Base-by-base conservation (phyloP, 306 rosid species). In the Morella rubra region DNA sequence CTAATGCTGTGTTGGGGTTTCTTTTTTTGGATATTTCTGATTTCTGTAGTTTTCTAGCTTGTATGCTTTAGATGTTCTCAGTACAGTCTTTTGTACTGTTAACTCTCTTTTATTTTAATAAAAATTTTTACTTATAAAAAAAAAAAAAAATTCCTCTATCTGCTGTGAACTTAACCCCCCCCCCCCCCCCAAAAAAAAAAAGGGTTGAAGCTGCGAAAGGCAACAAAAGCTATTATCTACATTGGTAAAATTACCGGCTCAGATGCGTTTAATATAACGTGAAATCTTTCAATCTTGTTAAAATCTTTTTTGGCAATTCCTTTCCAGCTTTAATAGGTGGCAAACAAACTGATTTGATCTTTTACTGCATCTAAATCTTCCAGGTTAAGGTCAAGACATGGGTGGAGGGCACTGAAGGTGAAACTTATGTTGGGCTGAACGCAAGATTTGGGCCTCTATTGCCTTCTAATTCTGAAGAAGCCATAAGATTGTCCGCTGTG, bases 311-410 rank as follows among this genome's bases (percentile, higher is more conserved):
- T 61, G 19, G 32, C 6, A 12, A 0, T 37, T 7, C 13, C 11
- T 27, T 24, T 14, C 5, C 20, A 58, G 12, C 40, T 15, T 10
- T 6, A 58, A 19, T 37, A 42, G 11, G 16, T 71, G 7, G 73
- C 44, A 65, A 22, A 42, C 4, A 44, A 4, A 7, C 24, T 73
- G 14, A 12, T 19, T 6, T 50, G 22, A 19, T 45, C 44, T 68
- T 46, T 68, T 66, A 7, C 65, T 20, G 70, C 53, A 14, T 45
- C 59, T 72, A 51, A 16, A 64, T 73, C 52, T 56, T 83, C 71
- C 82, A 96, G 99, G 83, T 89, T 24, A 92, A 88, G 89, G 90
- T 91, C 71, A 74, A 79, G 81, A 81, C 13, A 47, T 96, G 97
- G 97, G 72, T 87, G 49, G 84, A 87, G 81, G 93, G 89, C 47